phyloP scores from a whole-genome alignment of 2,329 filamentous ascomycete genomes.

The Fusarium goolgardi region DNA sequence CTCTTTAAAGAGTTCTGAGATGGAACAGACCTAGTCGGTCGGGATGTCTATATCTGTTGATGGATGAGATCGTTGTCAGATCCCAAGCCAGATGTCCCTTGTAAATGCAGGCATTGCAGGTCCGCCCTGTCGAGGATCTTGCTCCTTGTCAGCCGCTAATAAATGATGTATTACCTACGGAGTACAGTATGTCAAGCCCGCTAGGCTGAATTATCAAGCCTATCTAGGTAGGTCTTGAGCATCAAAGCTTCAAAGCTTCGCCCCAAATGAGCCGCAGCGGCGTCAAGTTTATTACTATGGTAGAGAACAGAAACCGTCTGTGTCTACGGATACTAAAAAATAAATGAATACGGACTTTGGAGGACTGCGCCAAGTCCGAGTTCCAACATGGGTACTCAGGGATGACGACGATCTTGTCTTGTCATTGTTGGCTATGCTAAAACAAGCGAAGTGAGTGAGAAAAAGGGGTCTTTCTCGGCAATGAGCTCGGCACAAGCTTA shows the following conservation, averaged over 20 bases:
- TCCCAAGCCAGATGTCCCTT: slow-evolving; percentile 30
- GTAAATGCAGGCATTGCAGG: slow-evolving; percentile 23
- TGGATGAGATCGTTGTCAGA: slow-evolving; percentile 39
- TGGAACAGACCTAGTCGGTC: slow-evolving; percentile 14
- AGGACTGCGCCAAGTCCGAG: slow-evolving; percentile 29
- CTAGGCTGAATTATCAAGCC: slow-evolving; percentile 33
- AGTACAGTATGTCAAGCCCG: slow-evolving; percentile 7
- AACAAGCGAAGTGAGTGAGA: slow-evolving; percentile 37
- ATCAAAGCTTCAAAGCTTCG: slow-evolving; percentile 25
- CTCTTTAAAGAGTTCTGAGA: slow-evolving; percentile 1
- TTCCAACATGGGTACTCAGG: slow-evolving; percentile 20
- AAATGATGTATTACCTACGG: slow-evolving; percentile 19
- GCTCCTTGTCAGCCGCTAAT: slow-evolving; percentile 32
- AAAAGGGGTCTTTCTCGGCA: slow-evolving; percentile 41
- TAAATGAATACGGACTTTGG: slow-evolving; percentile 7
- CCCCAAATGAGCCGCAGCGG: slow-evolving; percentile 36
- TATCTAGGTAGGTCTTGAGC: neutral
- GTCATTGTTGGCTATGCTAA: slow-evolving; percentile 26
- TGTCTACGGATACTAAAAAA: neutral
- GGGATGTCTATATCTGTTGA: neutral
- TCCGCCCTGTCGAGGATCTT: slow-evolving; percentile 18
- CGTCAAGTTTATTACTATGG: slow-evolving; percentile 19
- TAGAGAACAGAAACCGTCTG: slow-evolving; percentile 6
- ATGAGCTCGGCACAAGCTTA: slow-evolving; percentile 37
- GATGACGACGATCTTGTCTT: slow-evolving; percentile 39